These are phyloP conservation scores for Stygiomarasmius scandens DNA, from an alignment of 1,284 basidiomycete genomes.

Conservation along the genomic window DNA sequence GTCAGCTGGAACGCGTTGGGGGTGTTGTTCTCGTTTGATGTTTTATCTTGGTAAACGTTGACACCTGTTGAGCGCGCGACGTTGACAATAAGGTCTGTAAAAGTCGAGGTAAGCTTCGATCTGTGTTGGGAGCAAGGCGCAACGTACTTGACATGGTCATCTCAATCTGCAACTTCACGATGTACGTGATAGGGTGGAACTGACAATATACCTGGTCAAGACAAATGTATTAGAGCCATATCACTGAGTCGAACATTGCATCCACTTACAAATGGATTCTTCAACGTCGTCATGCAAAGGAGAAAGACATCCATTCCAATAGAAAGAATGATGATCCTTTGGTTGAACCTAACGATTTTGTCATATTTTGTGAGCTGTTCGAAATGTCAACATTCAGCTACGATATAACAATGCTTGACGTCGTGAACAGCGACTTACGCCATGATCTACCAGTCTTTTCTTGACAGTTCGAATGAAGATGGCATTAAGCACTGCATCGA, in stretches of 20 bases:
- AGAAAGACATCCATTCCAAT: constrained; percentile 8
- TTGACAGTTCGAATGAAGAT: constrained; percentile 9
- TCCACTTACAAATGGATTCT: neutral
- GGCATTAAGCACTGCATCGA: constrained; percentile 3
- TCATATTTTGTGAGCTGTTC: constrained; percentile 5
- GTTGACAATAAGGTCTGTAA: constrained; percentile 2
- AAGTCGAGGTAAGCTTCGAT: neutral
- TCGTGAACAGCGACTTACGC: neutral
- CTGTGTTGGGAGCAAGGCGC: neutral
- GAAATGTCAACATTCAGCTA: no score
- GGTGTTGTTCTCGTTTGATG: neutral
- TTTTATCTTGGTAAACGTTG: constrained; percentile 4
- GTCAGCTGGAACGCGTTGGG: neutral
- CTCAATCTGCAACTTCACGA: constrained; percentile 12
- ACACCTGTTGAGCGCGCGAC: constrained; percentile 8
- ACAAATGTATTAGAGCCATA: neutral
- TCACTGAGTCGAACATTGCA: no score
- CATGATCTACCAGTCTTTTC: constrained; percentile 5
- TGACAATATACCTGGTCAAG: neutral
- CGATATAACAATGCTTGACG: no score
- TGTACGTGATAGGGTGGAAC: constrained; percentile 11
- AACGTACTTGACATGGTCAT: constrained; percentile 12
- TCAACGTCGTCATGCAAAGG: constrained; percentile 1
- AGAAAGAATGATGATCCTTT: constrained; percentile 10
- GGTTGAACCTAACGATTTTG: constrained; percentile 9